Base-by-base conservation (phyloP, 225 moss, liverwort and hornwort genomes). In the Asterella californica region DNA sequence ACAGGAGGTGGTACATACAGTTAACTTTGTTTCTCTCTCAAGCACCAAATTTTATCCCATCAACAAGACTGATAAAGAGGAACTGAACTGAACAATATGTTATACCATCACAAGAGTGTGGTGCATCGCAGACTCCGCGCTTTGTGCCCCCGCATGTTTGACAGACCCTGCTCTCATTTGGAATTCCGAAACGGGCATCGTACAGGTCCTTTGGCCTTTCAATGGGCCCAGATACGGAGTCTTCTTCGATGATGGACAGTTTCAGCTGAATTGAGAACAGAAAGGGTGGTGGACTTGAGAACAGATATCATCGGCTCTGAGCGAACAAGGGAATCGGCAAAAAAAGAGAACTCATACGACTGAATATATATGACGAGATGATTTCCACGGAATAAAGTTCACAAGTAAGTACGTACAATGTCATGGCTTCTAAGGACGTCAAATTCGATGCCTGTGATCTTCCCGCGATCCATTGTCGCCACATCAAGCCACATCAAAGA, bases 171-270 rank as follows among this genome's bases (percentile, higher is more conserved):
- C 77, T 68, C 46, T 82, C 76, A 49, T 79, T 82, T 3, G 87
- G 87, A 84, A 87, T 54, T 62, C 87, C 87, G 33, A 87, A 36
- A 17, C 80, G 84, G n/a, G 84, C 19, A 65, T 87, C 79, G 29
- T 78, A 84, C 52, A 84, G 55, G 34, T 83, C 87, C 74, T 67
- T 79, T 24, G 79, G 79, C 68, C 24, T 79, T n/a, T 52, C 17
- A 45, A 79, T 79, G 6, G 11, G 17, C 10, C 78, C 78, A 15
- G 14, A n/a, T 2, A 0, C 11, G 30, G 63, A 64, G 9, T 65
- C 64, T 11, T 47, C 64, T n/a, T 65, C 47, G 42, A 78, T 19
- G 27, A 78, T 64, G 46, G 78, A 78, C 64, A 78, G 19, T 30
- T 64, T 65, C 17, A 78, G n/a, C 78, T 78, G 78, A 61, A 61